A percentile compares a stretch with the other conserved stretches of the same genome.
These are phyloP conservation scores for Hyphopichia fennica DNA, from an alignment of 1,139 yeast genomes.

Conservation along the genomic window DNA sequence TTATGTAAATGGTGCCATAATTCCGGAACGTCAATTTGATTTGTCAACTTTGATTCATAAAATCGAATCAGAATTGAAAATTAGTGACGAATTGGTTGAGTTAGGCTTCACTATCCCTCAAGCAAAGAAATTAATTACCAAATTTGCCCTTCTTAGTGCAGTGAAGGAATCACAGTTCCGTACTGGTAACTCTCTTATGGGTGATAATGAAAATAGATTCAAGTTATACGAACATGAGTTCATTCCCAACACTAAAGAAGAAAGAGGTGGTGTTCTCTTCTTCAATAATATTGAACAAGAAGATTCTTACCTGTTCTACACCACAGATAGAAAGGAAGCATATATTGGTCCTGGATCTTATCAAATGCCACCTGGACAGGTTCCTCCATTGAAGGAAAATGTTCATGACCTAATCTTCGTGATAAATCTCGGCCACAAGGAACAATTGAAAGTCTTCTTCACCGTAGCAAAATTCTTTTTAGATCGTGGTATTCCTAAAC, in stretches of 20 bases:
- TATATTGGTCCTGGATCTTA: constrained; percentile 26
- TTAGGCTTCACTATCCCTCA: constrained; percentile 37
- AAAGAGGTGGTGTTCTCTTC: constrained; percentile 54
- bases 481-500: constrained; percentile 67
- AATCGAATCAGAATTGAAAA: constrained; percentile 34
- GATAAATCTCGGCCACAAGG: constrained; percentile 56
- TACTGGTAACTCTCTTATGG: constrained; percentile 37
- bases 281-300: constrained; percentile 78
- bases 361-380: constrained; percentile 48
- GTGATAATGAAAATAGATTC: constrained; percentile 39
- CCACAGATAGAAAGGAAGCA: constrained; percentile 43
- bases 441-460: constrained; percentile 47
- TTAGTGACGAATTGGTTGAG: constrained; percentile 25
- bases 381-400: constrained; percentile 73
- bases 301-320: constrained; percentile 47
- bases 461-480: constrained; percentile 53
- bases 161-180: constrained; percentile 33
- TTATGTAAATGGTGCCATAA: constrained; percentile 62
- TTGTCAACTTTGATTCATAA: constrained; percentile 37
- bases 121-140: constrained; percentile 39
- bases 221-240: constrained; percentile 33
- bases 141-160: constrained; percentile 46
- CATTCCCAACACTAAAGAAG: constrained; percentile 23
- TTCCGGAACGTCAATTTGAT: constrained; percentile 45
- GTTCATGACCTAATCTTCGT: constrained; percentile 74